These are phyloP conservation scores for Chlorociboria aeruginascens DNA, from an alignment of 495 filamentous ascomycete species.

Conservation along the genomic window DNA sequence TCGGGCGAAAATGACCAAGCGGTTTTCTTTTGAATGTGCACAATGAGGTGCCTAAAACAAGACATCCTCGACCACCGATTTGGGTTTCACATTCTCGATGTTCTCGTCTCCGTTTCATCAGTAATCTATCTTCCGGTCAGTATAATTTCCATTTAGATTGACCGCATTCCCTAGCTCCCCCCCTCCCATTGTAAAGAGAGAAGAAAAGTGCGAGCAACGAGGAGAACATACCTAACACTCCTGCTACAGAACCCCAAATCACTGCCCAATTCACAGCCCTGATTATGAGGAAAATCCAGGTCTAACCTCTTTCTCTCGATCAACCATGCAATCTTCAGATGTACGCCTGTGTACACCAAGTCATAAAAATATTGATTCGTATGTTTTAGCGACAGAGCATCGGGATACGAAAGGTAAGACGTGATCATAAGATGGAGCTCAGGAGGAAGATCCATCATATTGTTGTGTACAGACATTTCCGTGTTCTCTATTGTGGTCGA, in stretches of 20 bases:
- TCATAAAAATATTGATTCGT: slow-evolving; percentile 47
- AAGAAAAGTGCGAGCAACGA: background rate
- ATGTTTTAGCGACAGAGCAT: slow-evolving; percentile 50
- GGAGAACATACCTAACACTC: slow-evolving; percentile 30
- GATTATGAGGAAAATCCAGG: slow-evolving; percentile 37
- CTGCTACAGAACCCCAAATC: slow-evolving; percentile 40
- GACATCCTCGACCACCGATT: slow-evolving; percentile 36
- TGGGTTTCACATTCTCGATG: slow-evolving; percentile 41
- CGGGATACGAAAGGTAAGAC: slow-evolving; percentile 41
- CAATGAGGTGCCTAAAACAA: slow-evolving; percentile 34
- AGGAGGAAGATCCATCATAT: slow-evolving; percentile 38
- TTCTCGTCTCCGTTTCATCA: slow-evolving; percentile 40
- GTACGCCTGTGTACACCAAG: slow-evolving; percentile 53
- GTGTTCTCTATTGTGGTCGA: background rate
- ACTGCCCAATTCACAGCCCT: slow-evolving; percentile 36
- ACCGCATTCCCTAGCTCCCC: background rate
- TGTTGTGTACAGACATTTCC: background rate
- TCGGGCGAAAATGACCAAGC: background rate
- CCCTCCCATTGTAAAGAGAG: background rate
- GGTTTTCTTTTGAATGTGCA: slow-evolving; percentile 19
- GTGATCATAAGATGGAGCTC: slow-evolving; percentile 49
- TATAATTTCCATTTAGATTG: too few relatives aligned
- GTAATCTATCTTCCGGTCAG: slow-evolving; percentile 20
- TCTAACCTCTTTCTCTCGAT: slow-evolving; percentile 42
- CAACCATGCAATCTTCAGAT: slow-evolving; percentile 56